Evolutionary conservation across 1,139 yeast genomes (phyloP).

Genomic region (Kodamaea alishanica): DNA sequence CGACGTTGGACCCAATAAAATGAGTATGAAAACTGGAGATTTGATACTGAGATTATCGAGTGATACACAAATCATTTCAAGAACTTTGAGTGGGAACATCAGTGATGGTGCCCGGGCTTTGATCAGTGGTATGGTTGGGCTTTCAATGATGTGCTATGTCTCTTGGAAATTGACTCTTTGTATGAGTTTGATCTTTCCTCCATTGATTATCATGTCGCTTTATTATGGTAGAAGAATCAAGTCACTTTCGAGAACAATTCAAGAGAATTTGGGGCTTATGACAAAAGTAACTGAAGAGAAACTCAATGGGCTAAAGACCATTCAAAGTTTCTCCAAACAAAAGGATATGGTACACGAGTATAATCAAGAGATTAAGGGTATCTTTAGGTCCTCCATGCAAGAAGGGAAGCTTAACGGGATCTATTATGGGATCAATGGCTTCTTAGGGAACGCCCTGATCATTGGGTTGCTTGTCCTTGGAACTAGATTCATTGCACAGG

Average conservation of each 20-base stretch:
- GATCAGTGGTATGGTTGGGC: conserved; percentile 75
- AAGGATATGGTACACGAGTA: conserved; percentile 44
- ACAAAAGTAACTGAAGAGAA: conserved; percentile 93
- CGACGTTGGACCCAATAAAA: conserved; percentile 61
- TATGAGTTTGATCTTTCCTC: conserved; percentile 77
- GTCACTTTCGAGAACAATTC: conserved; percentile 68
- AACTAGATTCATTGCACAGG: conserved; percentile 67
- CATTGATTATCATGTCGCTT: conserved; percentile 69
- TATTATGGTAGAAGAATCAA: conserved; percentile 79
- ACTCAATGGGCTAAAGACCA: conserved; percentile 77
- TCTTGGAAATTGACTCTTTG: conserved; percentile 75
- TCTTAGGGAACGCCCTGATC: conserved; percentile 78
- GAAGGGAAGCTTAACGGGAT: conserved; percentile 80
- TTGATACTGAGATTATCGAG: conserved; percentile 81
- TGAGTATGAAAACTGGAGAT: conserved; percentile 79
- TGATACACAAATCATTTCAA: conserved; percentile 87
- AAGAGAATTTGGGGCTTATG: conserved; percentile 80
- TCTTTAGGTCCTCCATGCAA: conserved; percentile 68
- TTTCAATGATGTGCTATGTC: conserved; percentile 85
- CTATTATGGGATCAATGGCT: conserved; percentile 72
- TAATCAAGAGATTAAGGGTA: conserved; percentile 67
- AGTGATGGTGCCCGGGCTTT: conserved; percentile 86
- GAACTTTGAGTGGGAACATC: conserved; percentile 82
- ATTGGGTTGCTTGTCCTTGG: conserved; percentile 77
- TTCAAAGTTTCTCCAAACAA: conserved; percentile 88